Conservation (phyloP, 1,284 basidiomycete genomes). For the Phenoliferia sp. region DNA sequence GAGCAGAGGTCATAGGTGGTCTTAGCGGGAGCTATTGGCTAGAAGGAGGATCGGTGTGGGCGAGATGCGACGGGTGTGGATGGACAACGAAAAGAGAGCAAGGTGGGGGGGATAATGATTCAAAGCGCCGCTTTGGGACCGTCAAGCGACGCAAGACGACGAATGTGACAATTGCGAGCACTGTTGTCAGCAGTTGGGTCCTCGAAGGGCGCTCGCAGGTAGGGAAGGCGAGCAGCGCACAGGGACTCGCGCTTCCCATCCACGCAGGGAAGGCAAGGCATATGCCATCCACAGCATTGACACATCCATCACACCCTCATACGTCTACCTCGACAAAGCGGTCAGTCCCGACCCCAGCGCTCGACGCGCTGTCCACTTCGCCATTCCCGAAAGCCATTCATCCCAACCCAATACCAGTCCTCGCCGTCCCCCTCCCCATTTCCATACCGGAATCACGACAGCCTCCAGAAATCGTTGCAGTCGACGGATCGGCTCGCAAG, state of each 20-base stretch:
- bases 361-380: too few species aligned
- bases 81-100: background rate
- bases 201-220: background rate
- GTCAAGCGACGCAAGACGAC: background rate
- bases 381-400: too few species aligned
- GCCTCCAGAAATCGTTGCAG: background rate
- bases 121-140: background rate
- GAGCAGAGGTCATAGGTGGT: constrained; percentile 6
- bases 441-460: background rate
- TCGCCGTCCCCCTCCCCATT: background rate
- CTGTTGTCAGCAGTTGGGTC: background rate
- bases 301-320: too few species aligned
- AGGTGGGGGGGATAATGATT: background rate
- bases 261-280: too few species aligned
- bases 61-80: constrained; percentile 1
- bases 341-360: too few species aligned
- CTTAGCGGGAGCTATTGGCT: constrained; percentile 8
- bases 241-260: too few species aligned
- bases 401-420: too few species aligned
- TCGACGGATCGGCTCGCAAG: background rate
- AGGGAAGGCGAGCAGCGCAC: too few species aligned
- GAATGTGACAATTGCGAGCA: background rate
- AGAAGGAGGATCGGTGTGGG: background rate
- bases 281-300: too few species aligned
- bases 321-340: too few species aligned